Conservation (phyloP, 1,139 yeast species). For the Diutina rugosa region DNA sequence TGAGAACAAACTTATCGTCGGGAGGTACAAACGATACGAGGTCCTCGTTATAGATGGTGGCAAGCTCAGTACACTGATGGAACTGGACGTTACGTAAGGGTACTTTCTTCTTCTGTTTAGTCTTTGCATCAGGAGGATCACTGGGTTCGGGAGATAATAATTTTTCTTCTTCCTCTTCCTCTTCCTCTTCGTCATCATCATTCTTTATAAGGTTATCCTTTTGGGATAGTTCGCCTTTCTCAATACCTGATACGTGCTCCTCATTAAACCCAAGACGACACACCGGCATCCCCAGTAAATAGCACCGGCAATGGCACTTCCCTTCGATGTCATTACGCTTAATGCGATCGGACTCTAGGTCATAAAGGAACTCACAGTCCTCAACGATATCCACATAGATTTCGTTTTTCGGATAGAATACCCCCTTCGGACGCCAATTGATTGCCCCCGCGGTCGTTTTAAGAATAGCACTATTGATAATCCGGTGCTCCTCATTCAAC, state of each 20-base stretch:
- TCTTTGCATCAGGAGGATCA: background rate
- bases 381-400: conserved; percentile 32
- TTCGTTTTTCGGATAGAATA: conserved; percentile 33
- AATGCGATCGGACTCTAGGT: conserved; percentile 16
- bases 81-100: conserved; percentile 33
- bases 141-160: background rate
- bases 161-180: conserved; percentile 4
- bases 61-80: conserved; percentile 32
- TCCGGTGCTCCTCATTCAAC: conserved; percentile 10
- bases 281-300: conserved; percentile 34
- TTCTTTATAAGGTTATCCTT: background rate
- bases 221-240: background rate
- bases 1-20: conserved; percentile 27
- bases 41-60: conserved; percentile 24
- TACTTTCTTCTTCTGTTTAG: background rate
- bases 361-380: conserved; percentile 26
- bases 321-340: conserved; percentile 26
- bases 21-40: conserved; percentile 33
- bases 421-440: conserved; percentile 37
- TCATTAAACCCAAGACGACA: conserved; percentile 34
- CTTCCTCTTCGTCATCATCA: conserved; percentile 3
- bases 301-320: conserved; percentile 23
- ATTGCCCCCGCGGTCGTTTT: conserved; percentile 30
- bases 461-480: conserved; percentile 47
- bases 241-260: conserved; percentile 13